Evolutionary conservation across 306 rosid genomes (phyloP).

Genomic region (Quillaja saponaria): DNA sequence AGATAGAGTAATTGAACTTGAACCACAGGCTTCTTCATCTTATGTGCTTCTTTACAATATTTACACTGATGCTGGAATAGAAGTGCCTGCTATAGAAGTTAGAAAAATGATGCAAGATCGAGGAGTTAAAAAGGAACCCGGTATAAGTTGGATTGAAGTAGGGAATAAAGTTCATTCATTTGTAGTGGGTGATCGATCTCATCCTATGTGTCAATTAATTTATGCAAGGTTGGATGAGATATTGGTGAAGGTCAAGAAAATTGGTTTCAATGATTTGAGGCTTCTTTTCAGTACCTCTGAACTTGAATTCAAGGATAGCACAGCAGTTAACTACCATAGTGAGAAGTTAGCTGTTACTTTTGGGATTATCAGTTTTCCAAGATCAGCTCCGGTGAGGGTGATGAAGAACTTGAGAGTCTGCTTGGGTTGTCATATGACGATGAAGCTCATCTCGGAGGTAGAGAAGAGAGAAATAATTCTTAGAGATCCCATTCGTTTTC

Average conservation of each 20-base stretch:
- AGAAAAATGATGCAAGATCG: conserved; percentile 49
- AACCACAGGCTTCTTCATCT: conserved; percentile 54
- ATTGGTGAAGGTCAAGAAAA: conserved; percentile 38
- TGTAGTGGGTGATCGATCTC: conserved; percentile 52
- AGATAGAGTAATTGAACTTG: conserved; percentile 53
- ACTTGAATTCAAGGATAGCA: conserved; percentile 1
- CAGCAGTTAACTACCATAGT: conserved; percentile 44
- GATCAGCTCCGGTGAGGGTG: conserved; percentile 61
- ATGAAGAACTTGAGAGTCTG: conserved; percentile 71
- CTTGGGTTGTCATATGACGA: conserved; percentile 54
- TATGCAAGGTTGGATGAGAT: conserved; percentile 43
- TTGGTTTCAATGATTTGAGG: conserved; percentile 3
- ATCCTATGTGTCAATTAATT: conserved; percentile 41
- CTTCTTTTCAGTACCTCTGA: conserved; percentile 25
- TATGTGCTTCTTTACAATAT: conserved; percentile 63
- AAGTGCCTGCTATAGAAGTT: conserved; percentile 40
- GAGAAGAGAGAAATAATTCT: conserved; percentile 58
- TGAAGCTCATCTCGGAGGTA: conserved; percentile 52
- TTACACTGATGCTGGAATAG: conserved; percentile 48
- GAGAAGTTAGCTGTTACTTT: conserved; percentile 66
- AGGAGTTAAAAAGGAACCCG: conserved; percentile 69
- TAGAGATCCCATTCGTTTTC: conserved; percentile 60
- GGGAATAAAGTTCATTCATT: conserved; percentile 53
- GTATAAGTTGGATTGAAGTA: conserved; percentile 63
- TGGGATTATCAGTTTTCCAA: conserved; percentile 49